Evolutionary conservation across 345 rosid genomes (phyloP).

Genomic region (Gossypium turneri): DNA sequence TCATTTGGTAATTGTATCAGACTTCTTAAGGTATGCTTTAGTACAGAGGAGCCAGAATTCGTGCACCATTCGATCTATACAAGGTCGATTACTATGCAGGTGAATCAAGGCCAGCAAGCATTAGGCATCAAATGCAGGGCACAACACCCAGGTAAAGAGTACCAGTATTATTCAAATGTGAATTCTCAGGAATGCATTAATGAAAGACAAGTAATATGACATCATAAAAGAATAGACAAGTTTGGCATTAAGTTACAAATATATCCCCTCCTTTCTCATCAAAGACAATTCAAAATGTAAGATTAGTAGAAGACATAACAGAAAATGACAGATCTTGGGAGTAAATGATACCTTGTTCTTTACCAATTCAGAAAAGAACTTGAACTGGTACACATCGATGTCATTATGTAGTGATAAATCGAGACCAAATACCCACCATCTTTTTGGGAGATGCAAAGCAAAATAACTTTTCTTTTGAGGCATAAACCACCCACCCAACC

Average conservation of each 20-base stretch:
- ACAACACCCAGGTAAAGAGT: no score
- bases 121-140: no score
- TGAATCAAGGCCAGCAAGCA: no score
- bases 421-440: slow-evolving; percentile 99
- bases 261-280: neutral
- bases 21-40: no score
- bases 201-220: neutral
- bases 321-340: slow-evolving; percentile 9
- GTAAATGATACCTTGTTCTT: slow-evolving; percentile 61
- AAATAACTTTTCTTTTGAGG: slow-evolving; percentile 99
- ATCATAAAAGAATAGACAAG: neutral
- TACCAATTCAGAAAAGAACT: slow-evolving; percentile 75
- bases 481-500: slow-evolving; percentile 99
- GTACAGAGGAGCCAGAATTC: no score
- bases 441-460: slow-evolving; percentile 84
- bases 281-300: neutral
- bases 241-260: neutral
- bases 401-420: slow-evolving; percentile 97
- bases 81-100: no score
- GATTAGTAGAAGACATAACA: neutral
- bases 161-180: neutral
- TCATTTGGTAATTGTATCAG: no score
- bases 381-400: slow-evolving; percentile 97
- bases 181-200: neutral
- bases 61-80: no score